Base-by-base conservation (phyloP, 73 alveolate species). In the Paramecium sonneborni region DNA sequence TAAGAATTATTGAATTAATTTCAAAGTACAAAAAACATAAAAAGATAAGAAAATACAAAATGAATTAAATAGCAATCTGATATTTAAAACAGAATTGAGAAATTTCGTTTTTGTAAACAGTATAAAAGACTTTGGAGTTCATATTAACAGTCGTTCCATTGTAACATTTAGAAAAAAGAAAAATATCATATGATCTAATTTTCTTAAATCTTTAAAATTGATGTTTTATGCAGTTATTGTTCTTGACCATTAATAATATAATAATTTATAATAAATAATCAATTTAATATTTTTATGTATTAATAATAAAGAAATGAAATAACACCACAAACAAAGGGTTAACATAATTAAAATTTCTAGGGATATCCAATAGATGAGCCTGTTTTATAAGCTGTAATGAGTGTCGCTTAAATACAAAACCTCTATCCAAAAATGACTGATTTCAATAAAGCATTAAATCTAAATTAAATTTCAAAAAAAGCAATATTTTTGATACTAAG, bases 281-380 rank as follows among this genome's bases (percentile, higher is more conserved):
- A 52, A 52, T 52, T 52, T 52, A 52, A 52, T 52, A 52, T 52
- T 52, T 52, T 52, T 52, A 52, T 52, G 68, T 62, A 62, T 62
- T 62, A 62, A 62, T 62, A 62, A 62, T 62, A 62, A 62, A 62
- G 84, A 62, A 62, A 62, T 62, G 84, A 62, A 62, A 62, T 62
- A 62, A 62, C 84, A 62, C 84, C 84, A 62, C 84, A 62, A 62
- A 62, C 84, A 62, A 32, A 62, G 84, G 44, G 84, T 62, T 23
- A 6, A 30, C 44, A 12, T 62, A 26, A 62, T 30, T 14, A 26
- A 30, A 21, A 62, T 62, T 62, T 62, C 44, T 62, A 62, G 84
- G 84, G 84, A 62, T 62, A 62, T 32, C 84, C 84, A 26, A 62
- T 62, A 5, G 84, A 62, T 62, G 84, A 62, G 44, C 84, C 84